These are phyloP conservation scores for Nemania bipapillata DNA, from an alignment of 2,329 filamentous ascomycete species.

Conservation along the genomic window DNA sequence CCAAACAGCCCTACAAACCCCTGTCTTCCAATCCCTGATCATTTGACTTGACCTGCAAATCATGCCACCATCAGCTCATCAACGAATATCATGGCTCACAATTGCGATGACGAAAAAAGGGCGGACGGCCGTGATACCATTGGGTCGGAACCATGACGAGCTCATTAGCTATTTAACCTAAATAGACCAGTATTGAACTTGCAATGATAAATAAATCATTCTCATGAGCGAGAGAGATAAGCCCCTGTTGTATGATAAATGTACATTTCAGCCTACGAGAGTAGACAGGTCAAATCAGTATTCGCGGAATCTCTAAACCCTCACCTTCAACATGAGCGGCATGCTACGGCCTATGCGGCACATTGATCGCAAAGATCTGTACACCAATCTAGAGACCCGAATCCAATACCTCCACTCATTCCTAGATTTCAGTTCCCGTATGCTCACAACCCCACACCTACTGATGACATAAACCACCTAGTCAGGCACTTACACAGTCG, in stretches of 20 bases:
- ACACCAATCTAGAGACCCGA: constrained; percentile 74
- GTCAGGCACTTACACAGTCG: constrained; percentile 34
- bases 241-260: not conserved
- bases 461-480: too few relatives aligned
- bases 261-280: not conserved
- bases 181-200: not conserved
- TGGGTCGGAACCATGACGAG: constrained; percentile 1
- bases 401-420: constrained; percentile 80
- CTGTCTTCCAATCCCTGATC: constrained; percentile 16
- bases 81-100: constrained; percentile 19
- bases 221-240: not conserved
- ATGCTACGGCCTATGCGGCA: constrained; percentile 60
- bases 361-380: constrained; percentile 75
- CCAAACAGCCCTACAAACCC: constrained; percentile 20
- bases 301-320: not conserved
- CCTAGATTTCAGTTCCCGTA: constrained; percentile 77
- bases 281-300: not conserved
- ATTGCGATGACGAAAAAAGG: constrained; percentile 30
- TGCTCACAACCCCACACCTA: constrained; percentile 43
- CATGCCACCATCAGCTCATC: constrained; percentile 38
- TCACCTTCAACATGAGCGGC: constrained; percentile 40
- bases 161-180: constrained; percentile 13
- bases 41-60: constrained; percentile 27
- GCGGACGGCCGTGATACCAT: constrained; percentile 16
- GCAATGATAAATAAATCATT: not conserved